Base-by-base conservation (phyloP, 2,329 filamentous ascomycete species). In the Colletotrichum melonis region DNA sequence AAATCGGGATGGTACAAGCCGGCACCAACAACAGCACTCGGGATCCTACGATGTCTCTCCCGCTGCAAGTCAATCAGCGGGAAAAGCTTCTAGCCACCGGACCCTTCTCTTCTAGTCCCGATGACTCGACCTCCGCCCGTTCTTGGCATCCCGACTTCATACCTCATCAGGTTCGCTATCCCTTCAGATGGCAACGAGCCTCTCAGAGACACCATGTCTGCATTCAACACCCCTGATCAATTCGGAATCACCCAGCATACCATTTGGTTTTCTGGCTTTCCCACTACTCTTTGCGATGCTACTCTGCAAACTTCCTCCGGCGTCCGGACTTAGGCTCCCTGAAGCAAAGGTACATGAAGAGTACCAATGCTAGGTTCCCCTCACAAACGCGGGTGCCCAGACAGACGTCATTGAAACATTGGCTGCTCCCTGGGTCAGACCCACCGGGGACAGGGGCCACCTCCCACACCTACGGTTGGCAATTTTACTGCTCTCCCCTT, bases 381-480 rank as follows among this genome's bases (percentile, higher is more conserved):
- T 67, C 63, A 62, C 49, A 63, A n/a, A 38, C 49, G 57, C n/a
- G 30, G 19, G 7, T 16, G 55, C 60, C 54, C 30, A 56, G 42
- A 42, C 54, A 69, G 58, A 69, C 66, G 70, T 73, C 70, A 73
- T 73, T 69, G 66, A 69, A 73, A 65, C 38, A 56, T 16, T 63
- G 59, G 55, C 32, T 60, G 38, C 42, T 46, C 58, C 52, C 65
- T 26, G 35, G 35, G 38, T 38, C 16, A 12, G 59, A 49, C 60
- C 58, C 66, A 64, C 60, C 8, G 60, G 65, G 46, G 46, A 70
- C 70, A 64, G 69, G 63, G 65, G 57, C 24, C 22, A 57, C 16
- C 11, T 46, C 46, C 49, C 24, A 55, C 54, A 22, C 46, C 11
- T 65, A 26, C 12, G 30, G 30, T 30, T n/a, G 55, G 24, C 26